Percentiles rank a stretch among this genome's conserved stretches.
phyloP scores from a whole-genome alignment of 768 basidiomycete genomes.

The Cyclocybe cylindracea region DNA sequence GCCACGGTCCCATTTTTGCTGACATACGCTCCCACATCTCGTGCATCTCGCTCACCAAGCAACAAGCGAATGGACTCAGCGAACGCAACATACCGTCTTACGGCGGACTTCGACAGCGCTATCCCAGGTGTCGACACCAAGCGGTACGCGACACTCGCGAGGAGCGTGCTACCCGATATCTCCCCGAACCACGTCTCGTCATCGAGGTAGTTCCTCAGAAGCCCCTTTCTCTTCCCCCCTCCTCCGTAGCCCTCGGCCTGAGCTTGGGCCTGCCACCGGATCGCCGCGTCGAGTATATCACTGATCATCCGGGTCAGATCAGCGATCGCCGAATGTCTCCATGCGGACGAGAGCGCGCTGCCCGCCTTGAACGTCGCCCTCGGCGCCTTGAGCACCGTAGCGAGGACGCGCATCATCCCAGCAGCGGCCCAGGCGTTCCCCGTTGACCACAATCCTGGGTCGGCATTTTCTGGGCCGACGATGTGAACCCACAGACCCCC shows the following conservation, averaged over 20 bases:
- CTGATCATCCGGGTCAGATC: constrained; percentile 28
- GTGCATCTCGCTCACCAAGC: constrained; percentile 17
- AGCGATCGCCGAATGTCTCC: constrained; percentile 23
- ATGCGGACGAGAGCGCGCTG: constrained; percentile 8
- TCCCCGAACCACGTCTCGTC: constrained; percentile 37
- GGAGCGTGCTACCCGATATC: constrained; percentile 34
- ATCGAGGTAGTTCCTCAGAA: constrained; percentile 39
- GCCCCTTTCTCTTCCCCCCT: constrained; percentile 17
- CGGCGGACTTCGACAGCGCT: not conserved
- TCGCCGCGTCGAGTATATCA: constrained; percentile 39
- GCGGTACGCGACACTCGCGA: constrained; percentile 37
- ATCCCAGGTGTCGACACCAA: constrained; percentile 22
- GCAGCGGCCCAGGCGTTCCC: constrained; percentile 76
- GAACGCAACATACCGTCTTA: constrained; percentile 19
- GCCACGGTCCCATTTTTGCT: constrained; percentile 29
- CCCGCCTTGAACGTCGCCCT: constrained; percentile 21
- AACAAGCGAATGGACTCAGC: constrained; percentile 26
- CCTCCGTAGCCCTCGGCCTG: too few species aligned
- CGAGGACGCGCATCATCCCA: constrained; percentile 64
- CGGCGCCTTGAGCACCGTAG: constrained; percentile 43
- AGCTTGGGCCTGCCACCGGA: constrained; percentile 10
- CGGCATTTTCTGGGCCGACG: constrained; percentile 35
- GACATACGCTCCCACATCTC: constrained; percentile 18
- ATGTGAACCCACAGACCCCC: constrained; percentile 42
- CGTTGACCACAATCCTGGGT: constrained; percentile 47